Evolutionary conservation across 176 grass and related monocot genomes (phyloP), one percentile per base, ranked within the genome.

Genomic region (Musa schizocarpa): DNA sequence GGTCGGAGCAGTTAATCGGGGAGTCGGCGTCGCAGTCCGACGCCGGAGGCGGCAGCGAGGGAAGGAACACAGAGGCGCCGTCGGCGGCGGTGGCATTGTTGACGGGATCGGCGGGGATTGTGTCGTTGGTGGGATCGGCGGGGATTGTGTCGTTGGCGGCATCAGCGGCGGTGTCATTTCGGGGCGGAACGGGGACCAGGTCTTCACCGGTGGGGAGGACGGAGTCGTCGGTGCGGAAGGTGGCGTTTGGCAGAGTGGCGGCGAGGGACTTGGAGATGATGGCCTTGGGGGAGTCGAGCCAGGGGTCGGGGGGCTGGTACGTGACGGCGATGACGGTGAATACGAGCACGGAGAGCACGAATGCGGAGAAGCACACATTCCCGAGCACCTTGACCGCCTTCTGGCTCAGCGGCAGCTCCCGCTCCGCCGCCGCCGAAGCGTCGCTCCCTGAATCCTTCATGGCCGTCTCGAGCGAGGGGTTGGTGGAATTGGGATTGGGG

Each of bases 241-340:
- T 93, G 72, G 94, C 85, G 75, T 90, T 88, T 80, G 92, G 88
- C 54, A 80, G 90, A 64, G 93, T 88, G 65, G 84, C 87, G 9
- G 81, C 71, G 72, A 88, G 77, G 72, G 93, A 88, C 11, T 90
- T 90, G 54, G 71, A 75, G 67, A 90, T 97, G 81, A 97, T 81
- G 52, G 94, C 94, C 75, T 90, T 86, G 68, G 94, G 88, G 75
- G 94, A 97, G 80, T 92, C 86, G 52, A 97, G 69, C 94, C 94
- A 97, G 68, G 94, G 94, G 75, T 97, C 94, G 3, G 94, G 90
- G 22, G 94, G 94, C 72, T 97, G 94, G 90, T 97, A 97, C 82
- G 94, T 97, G 54, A 97, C 84, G 74, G 94, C 94, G 82, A 97
- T 74, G 88, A 97, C 88, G 68, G 94, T 97, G 68, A 97, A 82